Evolutionary conservation across 768 basidiomycete species (phyloP).

Genomic region (Myochromella boudieri): DNA sequence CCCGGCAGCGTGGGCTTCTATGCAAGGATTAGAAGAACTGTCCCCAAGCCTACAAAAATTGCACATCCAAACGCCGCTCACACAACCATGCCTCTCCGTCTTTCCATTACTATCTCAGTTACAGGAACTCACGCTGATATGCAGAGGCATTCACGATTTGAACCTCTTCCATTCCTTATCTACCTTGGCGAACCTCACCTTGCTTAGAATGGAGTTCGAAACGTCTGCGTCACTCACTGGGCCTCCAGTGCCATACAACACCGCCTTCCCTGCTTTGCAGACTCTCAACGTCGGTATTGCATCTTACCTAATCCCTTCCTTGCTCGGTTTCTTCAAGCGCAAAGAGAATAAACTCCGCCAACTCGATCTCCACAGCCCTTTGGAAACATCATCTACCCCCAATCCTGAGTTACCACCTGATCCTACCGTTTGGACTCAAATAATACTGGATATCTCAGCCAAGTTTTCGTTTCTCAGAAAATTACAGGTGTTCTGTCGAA

Average conservation of each 20-base stretch:
- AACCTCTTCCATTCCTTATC: constrained; percentile 5
- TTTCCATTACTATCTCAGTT: constrained; percentile 1
- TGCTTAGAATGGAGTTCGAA: not conserved
- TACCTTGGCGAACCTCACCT: constrained; percentile 1
- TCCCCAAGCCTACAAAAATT: not conserved
- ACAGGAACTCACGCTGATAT: not conserved
- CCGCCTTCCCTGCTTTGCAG: constrained; percentile 1
- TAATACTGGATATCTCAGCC: not conserved
- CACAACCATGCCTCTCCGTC: not conserved
- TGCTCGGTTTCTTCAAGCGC: constrained; percentile 7
- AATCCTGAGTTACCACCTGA: not conserved
- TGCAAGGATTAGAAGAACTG: constrained; percentile 1
- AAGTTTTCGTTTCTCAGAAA: constrained; percentile 6
- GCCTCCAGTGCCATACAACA: not conserved
- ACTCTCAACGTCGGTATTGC: not conserved
- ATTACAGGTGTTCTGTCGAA: not conserved
- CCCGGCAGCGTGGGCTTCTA: constrained; percentile 2
- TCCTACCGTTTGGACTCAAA: not conserved
- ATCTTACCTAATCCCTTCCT: not conserved
- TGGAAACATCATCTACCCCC: not conserved
- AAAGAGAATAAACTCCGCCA: constrained; percentile 4
- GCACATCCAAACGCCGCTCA: not conserved
- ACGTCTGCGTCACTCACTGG: not conserved
- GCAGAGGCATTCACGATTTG: not conserved
- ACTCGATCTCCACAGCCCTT: constrained; percentile 1